Evolutionary conservation across 176 grass and related monocot genomes (phyloP).

Genomic region (Paspalum notatum): DNA sequence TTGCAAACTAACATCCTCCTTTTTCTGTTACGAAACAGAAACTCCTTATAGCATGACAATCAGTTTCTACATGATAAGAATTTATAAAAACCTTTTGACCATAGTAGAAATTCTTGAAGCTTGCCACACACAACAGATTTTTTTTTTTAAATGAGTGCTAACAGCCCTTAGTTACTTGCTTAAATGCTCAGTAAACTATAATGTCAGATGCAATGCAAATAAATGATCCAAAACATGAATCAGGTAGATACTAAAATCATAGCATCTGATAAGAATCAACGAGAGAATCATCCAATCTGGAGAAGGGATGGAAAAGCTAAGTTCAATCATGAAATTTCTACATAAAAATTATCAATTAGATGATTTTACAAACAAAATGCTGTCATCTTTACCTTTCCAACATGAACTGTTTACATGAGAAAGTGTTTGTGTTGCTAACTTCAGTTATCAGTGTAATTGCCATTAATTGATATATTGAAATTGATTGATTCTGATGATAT

Average conservation of each 20-base stretch:
- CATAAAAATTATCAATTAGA: neutral
- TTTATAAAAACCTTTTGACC: constrained; percentile 2
- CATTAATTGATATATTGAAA: constrained; percentile 11
- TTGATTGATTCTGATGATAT: constrained; percentile 6
- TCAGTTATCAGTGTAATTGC: neutral
- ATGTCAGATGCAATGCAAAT: neutral
- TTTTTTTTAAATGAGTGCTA: neutral
- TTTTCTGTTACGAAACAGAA: neutral
- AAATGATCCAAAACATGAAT: constrained; percentile 7
- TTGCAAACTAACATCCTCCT: neutral
- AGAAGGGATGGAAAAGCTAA: constrained; percentile 9
- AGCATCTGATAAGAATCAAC: neutral
- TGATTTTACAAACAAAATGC: neutral
- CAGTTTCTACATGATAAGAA: neutral
- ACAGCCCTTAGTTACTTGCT: neutral
- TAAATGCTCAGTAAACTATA: neutral
- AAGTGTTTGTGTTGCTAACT: neutral
- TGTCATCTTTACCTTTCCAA: neutral
- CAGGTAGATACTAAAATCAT: neutral
- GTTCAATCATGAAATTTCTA: neutral
- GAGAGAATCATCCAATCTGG: neutral
- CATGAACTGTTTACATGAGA: neutral
- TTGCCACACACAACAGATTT: neutral
- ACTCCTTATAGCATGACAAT: neutral
- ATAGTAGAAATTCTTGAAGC: constrained; percentile 16